These are phyloP conservation scores for Hemisphaericaspora subhashii DNA, from an alignment of 1,139 yeast species.

Conservation along the genomic window DNA sequence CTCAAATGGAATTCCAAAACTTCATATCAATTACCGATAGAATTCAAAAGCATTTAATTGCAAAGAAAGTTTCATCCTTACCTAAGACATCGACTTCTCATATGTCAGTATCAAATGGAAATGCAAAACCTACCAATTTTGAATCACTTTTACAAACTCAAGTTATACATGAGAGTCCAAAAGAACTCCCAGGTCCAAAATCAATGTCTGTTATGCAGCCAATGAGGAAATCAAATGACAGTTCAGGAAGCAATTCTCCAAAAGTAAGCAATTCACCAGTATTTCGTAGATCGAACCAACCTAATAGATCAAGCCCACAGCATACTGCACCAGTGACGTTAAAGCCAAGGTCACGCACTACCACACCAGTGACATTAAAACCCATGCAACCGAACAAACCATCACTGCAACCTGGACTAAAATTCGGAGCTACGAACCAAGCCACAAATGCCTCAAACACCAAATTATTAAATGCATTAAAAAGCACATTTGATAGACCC, in stretches of 20 bases:
- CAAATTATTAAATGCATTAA: slow-evolving; percentile 23
- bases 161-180: slow-evolving; percentile 21
- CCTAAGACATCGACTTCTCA: slow-evolving; percentile 23
- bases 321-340: not conserved
- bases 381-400: slow-evolving; percentile 7
- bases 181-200: slow-evolving; percentile 14
- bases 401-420: slow-evolving; percentile 14
- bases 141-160: slow-evolving; percentile 36
- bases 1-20: slow-evolving; percentile 33
- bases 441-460: slow-evolving; percentile 15
- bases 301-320: not conserved
- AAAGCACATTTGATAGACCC: slow-evolving; percentile 19
- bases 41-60: slow-evolving; percentile 30
- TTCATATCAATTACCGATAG: slow-evolving; percentile 29
- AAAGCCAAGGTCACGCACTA: not conserved
- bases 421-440: slow-evolving; percentile 27
- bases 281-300: not conserved
- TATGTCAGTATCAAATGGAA: slow-evolving; percentile 14
- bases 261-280: not conserved
- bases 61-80: slow-evolving; percentile 30
- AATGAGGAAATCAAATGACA: slow-evolving; percentile 8
- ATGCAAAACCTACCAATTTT: slow-evolving; percentile 18
- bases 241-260: slow-evolving; percentile 2
- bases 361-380: not conserved
- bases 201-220: slow-evolving; percentile 16